Percentiles rank a stretch among this genome's conserved stretches.
phyloP scores from a whole-genome alignment of 2,329 filamentous ascomycete genomes.

The Emergomyces pasteurianus region DNA sequence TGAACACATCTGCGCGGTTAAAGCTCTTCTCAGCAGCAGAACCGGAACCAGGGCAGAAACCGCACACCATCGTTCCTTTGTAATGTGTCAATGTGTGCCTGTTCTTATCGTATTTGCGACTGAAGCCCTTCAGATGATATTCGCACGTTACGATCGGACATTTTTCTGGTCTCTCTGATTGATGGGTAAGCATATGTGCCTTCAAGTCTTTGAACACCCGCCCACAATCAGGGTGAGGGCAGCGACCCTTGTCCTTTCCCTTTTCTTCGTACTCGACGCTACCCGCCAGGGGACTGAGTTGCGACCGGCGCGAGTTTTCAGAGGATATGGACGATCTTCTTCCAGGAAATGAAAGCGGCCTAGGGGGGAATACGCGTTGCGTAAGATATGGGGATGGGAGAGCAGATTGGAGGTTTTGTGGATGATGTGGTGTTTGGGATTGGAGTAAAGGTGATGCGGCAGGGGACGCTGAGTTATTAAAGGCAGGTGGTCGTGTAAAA shows the following conservation, averaged over 20 bases:
- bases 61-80: conserved; percentile 95
- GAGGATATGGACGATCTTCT: conserved; percentile 60
- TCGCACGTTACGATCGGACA: conserved; percentile 87
- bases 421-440: conserved; percentile 17
- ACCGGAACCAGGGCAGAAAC: conserved; percentile 82
- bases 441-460: conserved; percentile 12
- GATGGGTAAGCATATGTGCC: conserved; percentile 89
- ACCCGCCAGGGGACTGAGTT: conserved; percentile 47
- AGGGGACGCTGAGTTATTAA: conserved; percentile 24
- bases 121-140: conserved; percentile 85
- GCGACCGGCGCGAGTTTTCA: conserved; percentile 53
- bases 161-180: conserved; percentile 82
- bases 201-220: conserved; percentile 82
- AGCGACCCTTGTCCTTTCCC: conserved; percentile 52
- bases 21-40: conserved; percentile 89
- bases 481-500: conserved; percentile 18
- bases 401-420: conserved; percentile 13
- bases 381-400: conserved; percentile 54
- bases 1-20: conserved; percentile 92
- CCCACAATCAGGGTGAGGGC: conserved; percentile 73
- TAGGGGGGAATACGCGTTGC: conserved; percentile 43
- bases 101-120: conserved; percentile 94
- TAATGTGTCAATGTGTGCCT: conserved; percentile 88
- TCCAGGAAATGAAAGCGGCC: conserved; percentile 34
- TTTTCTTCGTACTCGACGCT: conserved; percentile 53